A percentile compares a stretch with the other conserved stretches of the same genome.
Evolutionary conservation across 768 basidiomycete genomes (phyloP).

Genomic region (Xerocomus brunneocitrinus): DNA sequence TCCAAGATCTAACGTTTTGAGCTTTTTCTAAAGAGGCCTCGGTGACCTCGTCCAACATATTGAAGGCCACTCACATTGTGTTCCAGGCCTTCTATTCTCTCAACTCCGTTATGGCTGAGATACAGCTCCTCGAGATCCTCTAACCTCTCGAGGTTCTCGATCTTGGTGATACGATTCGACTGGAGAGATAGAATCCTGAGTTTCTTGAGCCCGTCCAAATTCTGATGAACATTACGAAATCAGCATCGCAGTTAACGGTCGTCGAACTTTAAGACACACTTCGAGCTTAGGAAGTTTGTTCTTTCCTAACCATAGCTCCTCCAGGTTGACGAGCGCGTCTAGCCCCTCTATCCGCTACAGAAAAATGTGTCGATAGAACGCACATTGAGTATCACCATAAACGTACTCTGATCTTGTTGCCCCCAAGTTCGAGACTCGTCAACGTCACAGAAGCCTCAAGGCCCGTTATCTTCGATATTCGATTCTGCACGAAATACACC

Average conservation of each 20-base stretch:
- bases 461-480: slow-evolving; percentile 74
- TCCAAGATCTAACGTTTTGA: slow-evolving; percentile 84
- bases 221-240: slow-evolving; percentile 38
- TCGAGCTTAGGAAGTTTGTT: slow-evolving; percentile 91
- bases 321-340: slow-evolving; percentile 72
- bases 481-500: slow-evolving; percentile 95
- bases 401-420: slow-evolving; percentile 84
- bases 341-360: slow-evolving; percentile 81
- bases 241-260: not conserved
- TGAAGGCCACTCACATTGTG: slow-evolving; percentile 56
- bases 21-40: slow-evolving; percentile 41
- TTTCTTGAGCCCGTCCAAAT: slow-evolving; percentile 61
- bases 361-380: slow-evolving; percentile 1
- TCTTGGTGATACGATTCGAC: slow-evolving; percentile 86
- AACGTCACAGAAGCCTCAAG: slow-evolving; percentile 56
- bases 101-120: slow-evolving; percentile 89
- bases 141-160: slow-evolving; percentile 76
- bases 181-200: slow-evolving; percentile 87
- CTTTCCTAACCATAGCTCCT: slow-evolving; percentile 96
- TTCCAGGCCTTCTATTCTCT: slow-evolving; percentile 78
- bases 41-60: not conserved
- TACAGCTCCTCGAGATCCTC: slow-evolving; percentile 83
- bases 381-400: not conserved
- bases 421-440: slow-evolving; percentile 86
- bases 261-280: slow-evolving; percentile 35